Evolutionary conservation across 129 eudicot genomes (phyloP).

Genomic region (Helianthus tuberosus): DNA sequence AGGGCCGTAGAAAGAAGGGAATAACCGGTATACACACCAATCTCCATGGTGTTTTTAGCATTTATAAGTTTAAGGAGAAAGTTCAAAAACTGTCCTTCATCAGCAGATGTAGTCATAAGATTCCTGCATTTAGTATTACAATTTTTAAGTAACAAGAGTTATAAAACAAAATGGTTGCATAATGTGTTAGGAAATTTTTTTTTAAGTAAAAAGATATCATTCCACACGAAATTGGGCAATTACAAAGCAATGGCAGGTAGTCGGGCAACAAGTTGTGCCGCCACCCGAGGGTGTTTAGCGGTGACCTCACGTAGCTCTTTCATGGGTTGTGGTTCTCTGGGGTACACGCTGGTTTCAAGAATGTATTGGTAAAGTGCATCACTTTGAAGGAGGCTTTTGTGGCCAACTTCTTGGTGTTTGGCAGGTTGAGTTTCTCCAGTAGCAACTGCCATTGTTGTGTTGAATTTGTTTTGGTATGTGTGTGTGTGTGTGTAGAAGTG

Average conservation of each 20-base stretch:
- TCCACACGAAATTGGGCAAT: too few species aligned
- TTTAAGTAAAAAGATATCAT: slow-evolving; percentile 32
- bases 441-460: too few species aligned
- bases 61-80: slow-evolving; percentile 49
- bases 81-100: slow-evolving; percentile 50
- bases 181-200: too few species aligned
- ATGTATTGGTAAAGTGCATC: slow-evolving; percentile 60
- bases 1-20: slow-evolving; percentile 63
- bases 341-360: slow-evolving; percentile 64
- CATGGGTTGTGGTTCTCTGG: slow-evolving; percentile 56
- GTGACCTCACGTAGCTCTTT: slow-evolving; percentile 59
- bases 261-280: too few species aligned
- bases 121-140: slow-evolving; percentile 31
- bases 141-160: not conserved
- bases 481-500: too few species aligned
- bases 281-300: slow-evolving; percentile 61
- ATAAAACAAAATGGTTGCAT: not conserved
- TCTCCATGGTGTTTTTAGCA: slow-evolving; percentile 56
- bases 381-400: slow-evolving; percentile 60
- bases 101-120: slow-evolving; percentile 57
- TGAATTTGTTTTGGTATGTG: too few species aligned
- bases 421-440: slow-evolving; percentile 15
- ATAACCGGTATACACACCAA: slow-evolving; percentile 55
- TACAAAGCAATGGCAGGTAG: too few species aligned
- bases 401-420: slow-evolving; percentile 54